Base-by-base conservation (phyloP, 192 early-diverging fungal species). In the Chytriomyces confervae region DNA sequence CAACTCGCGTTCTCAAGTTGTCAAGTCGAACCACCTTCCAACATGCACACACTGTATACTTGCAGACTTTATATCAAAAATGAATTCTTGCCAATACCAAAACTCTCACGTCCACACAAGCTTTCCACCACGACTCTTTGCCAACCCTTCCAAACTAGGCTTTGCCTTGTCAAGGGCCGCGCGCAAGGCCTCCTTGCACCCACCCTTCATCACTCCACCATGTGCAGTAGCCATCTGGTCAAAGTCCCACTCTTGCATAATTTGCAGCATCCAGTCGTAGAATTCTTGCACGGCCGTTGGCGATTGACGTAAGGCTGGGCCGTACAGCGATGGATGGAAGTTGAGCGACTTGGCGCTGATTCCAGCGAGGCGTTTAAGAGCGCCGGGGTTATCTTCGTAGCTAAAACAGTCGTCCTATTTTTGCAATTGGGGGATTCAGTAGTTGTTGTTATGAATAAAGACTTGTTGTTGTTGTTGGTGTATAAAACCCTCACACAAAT, bases 231-330 rank as follows among this genome's bases (percentile, higher is more conserved):
- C 48, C 18, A 77, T 9, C 11, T 68, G 74, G 11, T 77, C 67
- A 24, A 77, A 69, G 50, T 77, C 76, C 76, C 76, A 77, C 2
- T 77, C 76, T 7, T 43, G 20, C 11, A 76, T 9, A 10, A 77
- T 43, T 11, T 20, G 9, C 8, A 13, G 7, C 44, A 77, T 9
- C 76, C 76, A 77, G 36, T 50, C 36, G 36, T 77, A 45, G 46
- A 75, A 75, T 43, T 50, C 10, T n/a, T 62, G 44, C 1, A 61
- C 20, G 0, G 72, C 72, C 2, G 11, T 44, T 5, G 24, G 23
- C 13, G 69, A 57, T 43, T 18, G 9, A 18, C 23, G 27, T 3
- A 72, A 23, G 0, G 24, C 69, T 6, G 29, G 51, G 9, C 44
- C 47, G 5, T 43, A 48, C 43, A 69, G n/a, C 2, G 44, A 50